Percentiles rank a stretch among this genome's conserved stretches.
Conservation (phyloP, 2,329 filamentous ascomycete genomes). For the Ophiostoma triangulosporum region DNA sequence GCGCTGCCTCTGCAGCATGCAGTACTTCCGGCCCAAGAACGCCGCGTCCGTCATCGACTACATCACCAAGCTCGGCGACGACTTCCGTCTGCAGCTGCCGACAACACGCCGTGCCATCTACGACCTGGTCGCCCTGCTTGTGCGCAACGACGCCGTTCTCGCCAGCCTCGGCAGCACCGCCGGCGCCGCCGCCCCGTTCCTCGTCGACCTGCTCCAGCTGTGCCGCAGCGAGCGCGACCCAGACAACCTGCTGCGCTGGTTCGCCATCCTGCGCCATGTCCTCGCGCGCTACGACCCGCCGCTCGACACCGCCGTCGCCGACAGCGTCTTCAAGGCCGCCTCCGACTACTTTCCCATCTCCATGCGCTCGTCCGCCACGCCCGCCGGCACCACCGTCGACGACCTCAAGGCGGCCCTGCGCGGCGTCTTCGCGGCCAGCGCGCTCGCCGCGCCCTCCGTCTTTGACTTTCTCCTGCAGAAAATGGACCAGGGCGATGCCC, state of each 20-base stretch:
- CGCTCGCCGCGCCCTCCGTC: conserved; percentile 30
- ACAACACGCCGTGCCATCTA: conserved; percentile 40
- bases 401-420: conserved; percentile 40
- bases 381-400: conserved; percentile 39
- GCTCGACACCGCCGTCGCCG: conserved; percentile 29
- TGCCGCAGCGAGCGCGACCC: conserved; percentile 44
- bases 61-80: conserved; percentile 38
- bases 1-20: conserved; percentile 35
- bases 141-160: conserved; percentile 22
- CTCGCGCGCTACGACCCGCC: conserved; percentile 27
- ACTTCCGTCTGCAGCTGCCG: conserved; percentile 39
- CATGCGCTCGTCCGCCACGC: conserved; percentile 35
- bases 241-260: conserved; percentile 43
- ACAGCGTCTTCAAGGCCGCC: conserved; percentile 39
- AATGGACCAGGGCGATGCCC: conserved; percentile 43
- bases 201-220: conserved; percentile 34
- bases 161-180: conserved; percentile 29
- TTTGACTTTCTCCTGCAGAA: conserved; percentile 44
- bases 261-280: conserved; percentile 33
- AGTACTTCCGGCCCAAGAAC: conserved; percentile 34
- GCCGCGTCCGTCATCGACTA: conserved; percentile 36
- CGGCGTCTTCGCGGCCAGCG: conserved; percentile 38
- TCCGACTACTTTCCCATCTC: conserved; percentile 50
- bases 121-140: conserved; percentile 30
- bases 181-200: conserved; percentile 31